phyloP scores from a whole-genome alignment of 768 basidiomycete species.

The Tylopilus felleus region DNA sequence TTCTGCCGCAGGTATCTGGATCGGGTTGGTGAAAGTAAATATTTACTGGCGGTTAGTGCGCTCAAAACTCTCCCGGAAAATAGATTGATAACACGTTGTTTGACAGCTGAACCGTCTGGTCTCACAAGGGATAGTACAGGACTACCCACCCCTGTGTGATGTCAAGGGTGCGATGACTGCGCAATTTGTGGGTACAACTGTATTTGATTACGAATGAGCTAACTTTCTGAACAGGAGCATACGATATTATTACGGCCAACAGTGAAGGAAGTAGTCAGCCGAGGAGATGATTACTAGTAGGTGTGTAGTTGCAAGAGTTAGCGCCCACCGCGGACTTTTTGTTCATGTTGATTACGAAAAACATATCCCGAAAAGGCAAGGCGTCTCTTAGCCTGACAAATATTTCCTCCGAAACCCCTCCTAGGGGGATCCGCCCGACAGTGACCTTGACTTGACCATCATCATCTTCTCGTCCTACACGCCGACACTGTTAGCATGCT shows the following conservation, averaged over 20 bases:
- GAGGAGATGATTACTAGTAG: conserved; percentile 76
- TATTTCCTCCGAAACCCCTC: not conserved
- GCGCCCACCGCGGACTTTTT: not conserved
- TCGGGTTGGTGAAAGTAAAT: conserved; percentile 87
- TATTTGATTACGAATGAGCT: conserved; percentile 4
- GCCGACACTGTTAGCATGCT: conserved; percentile 20
- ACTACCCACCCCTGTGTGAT: conserved; percentile 92
- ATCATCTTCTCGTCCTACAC: not conserved
- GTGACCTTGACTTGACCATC: not conserved
- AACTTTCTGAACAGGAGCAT: conserved; percentile 57
- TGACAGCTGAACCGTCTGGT: conserved; percentile 86
- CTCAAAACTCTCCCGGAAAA: not conserved
- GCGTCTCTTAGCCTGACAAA: not conserved
- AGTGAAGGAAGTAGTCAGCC: conserved; percentile 78
- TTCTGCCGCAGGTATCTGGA: conserved; percentile 96
- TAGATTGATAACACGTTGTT: not conserved
- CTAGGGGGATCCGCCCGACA: not conserved
- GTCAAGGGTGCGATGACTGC: conserved; percentile 87
- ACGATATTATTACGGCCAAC: conserved; percentile 84
- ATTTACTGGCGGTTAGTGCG: conserved; percentile 75
- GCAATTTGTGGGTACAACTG: conserved; percentile 63
- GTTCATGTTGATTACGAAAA: conserved; percentile 2
- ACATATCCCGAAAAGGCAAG: conserved; percentile 25
- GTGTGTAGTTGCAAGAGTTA: conserved; percentile 2
- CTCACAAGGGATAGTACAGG: conserved; percentile 80